These are phyloP conservation scores for Umbelopsis ramanniana DNA, from an alignment of 192 early-diverging fungal genomes.

Conservation along the genomic window DNA sequence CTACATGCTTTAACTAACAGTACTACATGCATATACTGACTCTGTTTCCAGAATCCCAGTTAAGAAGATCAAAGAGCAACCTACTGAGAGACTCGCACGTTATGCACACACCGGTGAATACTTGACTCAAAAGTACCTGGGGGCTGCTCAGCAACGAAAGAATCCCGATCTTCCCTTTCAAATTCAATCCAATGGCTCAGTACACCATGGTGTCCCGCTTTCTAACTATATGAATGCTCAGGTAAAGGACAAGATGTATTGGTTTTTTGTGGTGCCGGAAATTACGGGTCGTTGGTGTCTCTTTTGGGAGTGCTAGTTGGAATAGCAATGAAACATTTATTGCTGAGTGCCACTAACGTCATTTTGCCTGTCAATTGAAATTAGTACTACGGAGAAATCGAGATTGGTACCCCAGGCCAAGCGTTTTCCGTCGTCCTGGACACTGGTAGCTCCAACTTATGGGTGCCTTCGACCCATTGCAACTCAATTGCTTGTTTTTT, in stretches of 20 bases:
- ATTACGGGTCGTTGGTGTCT: no score
- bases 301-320: background rate
- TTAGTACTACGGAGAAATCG: conserved; percentile 94
- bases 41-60: conserved; percentile 50
- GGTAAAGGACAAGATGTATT: conserved; percentile 36
- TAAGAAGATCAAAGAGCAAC: conserved; percentile 70
- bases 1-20: background rate
- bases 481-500: conserved; percentile 95
- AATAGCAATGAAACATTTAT: background rate
- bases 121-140: conserved; percentile 83
- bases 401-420: conserved; percentile 86
- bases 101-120: conserved; percentile 67
- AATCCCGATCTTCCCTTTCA: conserved; percentile 45
- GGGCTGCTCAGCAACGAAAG: conserved; percentile 35
- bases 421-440: conserved; percentile 93
- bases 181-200: conserved; percentile 55
- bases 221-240: conserved; percentile 96
- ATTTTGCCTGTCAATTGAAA: background rate
- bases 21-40: background rate
- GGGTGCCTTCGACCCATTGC: conserved; percentile 96
- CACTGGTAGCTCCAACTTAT: conserved; percentile 94
- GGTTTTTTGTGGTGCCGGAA: no score
- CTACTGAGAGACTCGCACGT: conserved; percentile 62
- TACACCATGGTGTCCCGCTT: conserved; percentile 74
- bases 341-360: conserved; percentile 2